A percentile compares a stretch with the other conserved stretches of the same genome.
phyloP scores from a whole-genome alignment of 768 basidiomycete genomes.

The Lyophyllum shimeji region DNA sequence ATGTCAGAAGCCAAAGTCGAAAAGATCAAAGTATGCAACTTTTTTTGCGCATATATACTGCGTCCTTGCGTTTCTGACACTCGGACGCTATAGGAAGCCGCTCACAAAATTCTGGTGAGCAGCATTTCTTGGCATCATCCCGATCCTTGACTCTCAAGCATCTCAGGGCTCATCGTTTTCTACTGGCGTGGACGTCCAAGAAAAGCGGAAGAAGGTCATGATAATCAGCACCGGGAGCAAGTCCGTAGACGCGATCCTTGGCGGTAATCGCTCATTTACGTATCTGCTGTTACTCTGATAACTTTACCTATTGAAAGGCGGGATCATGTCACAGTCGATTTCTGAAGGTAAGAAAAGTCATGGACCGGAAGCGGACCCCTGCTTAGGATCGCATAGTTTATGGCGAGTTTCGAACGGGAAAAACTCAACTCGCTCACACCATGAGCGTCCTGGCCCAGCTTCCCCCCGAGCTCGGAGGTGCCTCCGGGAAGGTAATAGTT shows the following conservation, averaged over 20 bases:
- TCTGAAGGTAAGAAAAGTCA: slow-evolving; percentile 63
- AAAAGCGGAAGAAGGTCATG: slow-evolving; percentile 77
- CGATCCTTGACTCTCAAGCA: slow-evolving; percentile 1
- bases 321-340: slow-evolving; percentile 90
- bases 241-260: slow-evolving; percentile 83
- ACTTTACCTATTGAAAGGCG: slow-evolving; percentile 48
- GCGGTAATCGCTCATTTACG: slow-evolving; percentile 49
- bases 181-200: slow-evolving; percentile 89
- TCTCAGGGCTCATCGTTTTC: slow-evolving; percentile 85
- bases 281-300: not conserved
- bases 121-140: not conserved
- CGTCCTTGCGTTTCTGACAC: not conserved
- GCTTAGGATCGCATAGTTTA: slow-evolving; percentile 56
- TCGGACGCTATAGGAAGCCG: slow-evolving; percentile 69
- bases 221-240: slow-evolving; percentile 93
- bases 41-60: slow-evolving; percentile 5
- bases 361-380: not conserved
- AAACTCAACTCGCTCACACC: slow-evolving; percentile 94
- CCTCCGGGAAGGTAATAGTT: slow-evolving; percentile 71
- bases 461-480: slow-evolving; percentile 87
- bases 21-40: slow-evolving; percentile 75
- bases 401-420: slow-evolving; percentile 94
- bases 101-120: slow-evolving; percentile 78
- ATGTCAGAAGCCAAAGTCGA: slow-evolving; percentile 98
- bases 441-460: slow-evolving; percentile 91